Percentiles rank a stretch among this genome's conserved stretches.
phyloP scores from a whole-genome alignment of 306 rosid species.

The Cyclanthera cordifolia region DNA sequence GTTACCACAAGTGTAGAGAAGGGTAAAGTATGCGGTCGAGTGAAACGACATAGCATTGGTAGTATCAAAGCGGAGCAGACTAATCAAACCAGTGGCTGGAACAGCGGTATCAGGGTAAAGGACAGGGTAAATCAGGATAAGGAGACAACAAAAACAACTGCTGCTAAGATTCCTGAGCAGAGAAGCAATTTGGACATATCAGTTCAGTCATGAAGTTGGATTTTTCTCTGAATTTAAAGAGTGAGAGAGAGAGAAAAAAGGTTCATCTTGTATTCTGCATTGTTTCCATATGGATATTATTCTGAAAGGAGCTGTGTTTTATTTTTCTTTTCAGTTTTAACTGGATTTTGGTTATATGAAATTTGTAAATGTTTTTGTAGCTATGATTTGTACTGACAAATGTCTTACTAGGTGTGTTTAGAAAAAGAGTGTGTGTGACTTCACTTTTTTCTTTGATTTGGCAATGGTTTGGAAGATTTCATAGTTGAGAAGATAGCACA shows the following conservation, averaged over 20 bases:
- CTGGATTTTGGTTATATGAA: conserved; percentile 17
- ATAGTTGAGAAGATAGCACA: neutral
- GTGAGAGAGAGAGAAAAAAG: neutral
- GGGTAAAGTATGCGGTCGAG: conserved; percentile 26
- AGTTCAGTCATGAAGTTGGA: conserved; percentile 41
- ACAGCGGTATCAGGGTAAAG: conserved; percentile 29
- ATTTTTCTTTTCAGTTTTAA: conserved; percentile 2
- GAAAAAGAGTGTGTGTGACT: neutral
- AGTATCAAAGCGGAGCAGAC: conserved; percentile 17
- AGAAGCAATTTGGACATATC: conserved; percentile 45
- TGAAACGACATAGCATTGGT: conserved; percentile 53
- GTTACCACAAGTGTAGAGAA: conserved; percentile 18
- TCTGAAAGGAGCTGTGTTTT: conserved; percentile 3
- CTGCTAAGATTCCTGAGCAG: conserved; percentile 37
- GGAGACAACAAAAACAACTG: conserved; percentile 34
- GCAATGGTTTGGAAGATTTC: neutral
- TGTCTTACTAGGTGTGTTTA: neutral
- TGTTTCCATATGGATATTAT: conserved; percentile 6
- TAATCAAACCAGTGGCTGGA: conserved; percentile 20
- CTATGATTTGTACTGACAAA: conserved; percentile 2
- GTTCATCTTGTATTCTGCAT: neutral
- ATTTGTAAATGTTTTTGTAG: conserved; percentile 15
- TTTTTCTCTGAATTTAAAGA: neutral
- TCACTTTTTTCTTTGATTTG: neutral
- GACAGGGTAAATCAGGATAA: conserved; percentile 34